Conservation (phyloP, 108 stramenopile species). For the Conticribra guillardii region DNA sequence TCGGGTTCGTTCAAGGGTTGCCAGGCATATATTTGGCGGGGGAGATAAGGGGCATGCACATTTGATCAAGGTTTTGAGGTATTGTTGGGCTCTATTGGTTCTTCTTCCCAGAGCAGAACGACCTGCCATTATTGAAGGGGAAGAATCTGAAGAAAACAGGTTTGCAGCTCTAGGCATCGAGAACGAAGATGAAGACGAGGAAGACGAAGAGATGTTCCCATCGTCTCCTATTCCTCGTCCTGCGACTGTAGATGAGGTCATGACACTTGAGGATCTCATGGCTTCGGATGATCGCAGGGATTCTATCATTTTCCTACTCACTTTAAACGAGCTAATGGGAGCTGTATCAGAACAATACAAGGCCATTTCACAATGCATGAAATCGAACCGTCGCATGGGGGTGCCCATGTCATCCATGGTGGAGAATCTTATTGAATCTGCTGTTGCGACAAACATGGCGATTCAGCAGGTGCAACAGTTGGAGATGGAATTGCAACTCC, state of each 20-base stretch:
- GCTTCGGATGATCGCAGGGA: constrained; percentile 48
- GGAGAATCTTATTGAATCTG: constrained; percentile 43
- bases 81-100: constrained; percentile 43
- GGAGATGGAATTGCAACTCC: constrained; percentile 43
- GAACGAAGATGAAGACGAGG: constrained; percentile 36
- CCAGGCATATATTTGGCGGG: constrained; percentile 38
- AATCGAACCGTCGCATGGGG: background rate
- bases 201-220: constrained; percentile 35
- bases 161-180: constrained; percentile 12
- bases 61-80: constrained; percentile 43
- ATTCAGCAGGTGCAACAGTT: constrained; percentile 53
- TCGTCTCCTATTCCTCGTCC: constrained; percentile 34
- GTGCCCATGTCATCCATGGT: constrained; percentile 21
- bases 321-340: constrained; percentile 44
- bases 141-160: constrained; percentile 5
- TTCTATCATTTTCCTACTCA: constrained; percentile 44
- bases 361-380: background rate
- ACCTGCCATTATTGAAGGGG: background rate
- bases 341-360: constrained; percentile 25
- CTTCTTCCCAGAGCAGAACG: constrained; percentile 7
- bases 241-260: constrained; percentile 1
- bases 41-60: constrained; percentile 53
- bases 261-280: constrained; percentile 46
- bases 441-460: constrained; percentile 35
- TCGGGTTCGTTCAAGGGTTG: constrained; percentile 40